Evolutionary conservation across 306 rosid genomes (phyloP).

Genomic region (Medicago lupulina): DNA sequence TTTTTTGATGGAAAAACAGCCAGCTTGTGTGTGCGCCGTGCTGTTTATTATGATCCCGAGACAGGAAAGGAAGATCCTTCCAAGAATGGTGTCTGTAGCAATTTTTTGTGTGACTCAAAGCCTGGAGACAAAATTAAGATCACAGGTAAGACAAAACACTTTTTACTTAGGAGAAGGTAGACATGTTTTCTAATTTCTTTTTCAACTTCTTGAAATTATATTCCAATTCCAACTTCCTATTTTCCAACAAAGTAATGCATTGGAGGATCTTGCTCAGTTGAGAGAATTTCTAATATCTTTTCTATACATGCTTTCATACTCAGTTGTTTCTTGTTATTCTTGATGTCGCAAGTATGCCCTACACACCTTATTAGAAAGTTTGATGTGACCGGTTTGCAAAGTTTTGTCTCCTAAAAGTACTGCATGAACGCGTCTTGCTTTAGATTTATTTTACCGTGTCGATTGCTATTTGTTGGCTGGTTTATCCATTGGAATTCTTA

Average conservation of each 20-base stretch:
- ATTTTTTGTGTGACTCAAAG: slow-evolving; percentile 81
- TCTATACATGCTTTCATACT: slow-evolving; percentile 1
- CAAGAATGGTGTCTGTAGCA: slow-evolving; percentile 91
- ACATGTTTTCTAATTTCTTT: slow-evolving; percentile 22
- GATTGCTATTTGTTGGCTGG: background rate
- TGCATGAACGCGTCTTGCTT: background rate
- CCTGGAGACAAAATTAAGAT: slow-evolving; percentile 92
- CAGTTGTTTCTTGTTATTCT: background rate
- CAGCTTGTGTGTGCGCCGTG: slow-evolving; percentile 96
- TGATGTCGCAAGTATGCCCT: background rate
- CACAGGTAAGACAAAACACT: slow-evolving; percentile 63
- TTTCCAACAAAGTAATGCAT: slow-evolving; percentile 9
- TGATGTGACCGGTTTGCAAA: slow-evolving; percentile 9
- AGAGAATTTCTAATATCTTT: background rate
- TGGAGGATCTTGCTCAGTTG: background rate
- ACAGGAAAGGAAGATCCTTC: slow-evolving; percentile 95
- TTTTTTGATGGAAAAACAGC: slow-evolving; percentile 88
- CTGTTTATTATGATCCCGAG: slow-evolving; percentile 89
- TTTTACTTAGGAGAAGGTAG: slow-evolving; percentile 27
- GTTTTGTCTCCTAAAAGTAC: background rate
- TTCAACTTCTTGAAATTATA: slow-evolving; percentile 10
- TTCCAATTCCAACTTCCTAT: background rate
- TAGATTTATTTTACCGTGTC: slow-evolving; percentile 1
- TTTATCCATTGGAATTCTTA: slow-evolving; percentile 13
- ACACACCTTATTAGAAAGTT: background rate